phyloP scores from a whole-genome alignment of 352 stramenopile genomes.

The Globisporangium nodosum region DNA sequence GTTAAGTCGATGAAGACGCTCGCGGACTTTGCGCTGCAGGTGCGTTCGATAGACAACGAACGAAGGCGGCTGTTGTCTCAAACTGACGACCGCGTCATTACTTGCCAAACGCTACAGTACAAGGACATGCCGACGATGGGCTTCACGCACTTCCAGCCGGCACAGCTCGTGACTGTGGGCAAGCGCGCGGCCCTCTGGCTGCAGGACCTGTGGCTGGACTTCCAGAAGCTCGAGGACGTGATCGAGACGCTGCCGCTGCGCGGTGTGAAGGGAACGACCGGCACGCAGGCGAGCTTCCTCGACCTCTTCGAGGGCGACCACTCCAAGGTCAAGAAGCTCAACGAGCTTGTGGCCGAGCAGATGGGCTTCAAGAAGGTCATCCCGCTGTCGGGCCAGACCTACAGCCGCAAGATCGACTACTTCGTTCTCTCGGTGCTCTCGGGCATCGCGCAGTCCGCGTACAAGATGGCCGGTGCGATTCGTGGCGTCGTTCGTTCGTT shows the following conservation, averaged over 20 bases:
- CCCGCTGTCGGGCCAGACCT: slow-evolving; percentile 97
- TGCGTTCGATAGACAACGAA: neutral
- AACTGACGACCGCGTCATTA: too few relatives aligned
- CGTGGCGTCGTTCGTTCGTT: neutral
- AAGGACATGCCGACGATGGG: slow-evolving; percentile 97
- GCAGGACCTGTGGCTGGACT: slow-evolving; percentile 97
- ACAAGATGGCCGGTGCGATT: slow-evolving; percentile 95
- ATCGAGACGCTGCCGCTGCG: slow-evolving; percentile 96
- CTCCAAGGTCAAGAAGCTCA: slow-evolving; percentile 95
- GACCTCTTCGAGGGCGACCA: slow-evolving; percentile 99
- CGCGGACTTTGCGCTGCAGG: slow-evolving; percentile 88
- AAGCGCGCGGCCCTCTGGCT: slow-evolving; percentile 98
- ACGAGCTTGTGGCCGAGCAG: slow-evolving; percentile 93
- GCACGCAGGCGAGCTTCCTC: slow-evolving; percentile 98
- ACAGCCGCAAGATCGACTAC: slow-evolving; percentile 99
- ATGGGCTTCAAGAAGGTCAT: slow-evolving; percentile 98
- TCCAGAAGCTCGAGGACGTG: slow-evolving; percentile 92
- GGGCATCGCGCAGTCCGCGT: slow-evolving; percentile 96
- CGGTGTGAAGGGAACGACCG: slow-evolving; percentile 98
- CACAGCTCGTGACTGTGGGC: slow-evolving; percentile 97
- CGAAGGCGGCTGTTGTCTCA: too few relatives aligned
- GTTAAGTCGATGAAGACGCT: slow-evolving; percentile 95
- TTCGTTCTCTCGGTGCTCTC: slow-evolving; percentile 93
- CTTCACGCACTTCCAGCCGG: slow-evolving; percentile 99
- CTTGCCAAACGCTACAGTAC: slow-evolving; percentile 55